Conservation (phyloP, 768 basidiomycete species). For the Multifurca ochricompacta region DNA sequence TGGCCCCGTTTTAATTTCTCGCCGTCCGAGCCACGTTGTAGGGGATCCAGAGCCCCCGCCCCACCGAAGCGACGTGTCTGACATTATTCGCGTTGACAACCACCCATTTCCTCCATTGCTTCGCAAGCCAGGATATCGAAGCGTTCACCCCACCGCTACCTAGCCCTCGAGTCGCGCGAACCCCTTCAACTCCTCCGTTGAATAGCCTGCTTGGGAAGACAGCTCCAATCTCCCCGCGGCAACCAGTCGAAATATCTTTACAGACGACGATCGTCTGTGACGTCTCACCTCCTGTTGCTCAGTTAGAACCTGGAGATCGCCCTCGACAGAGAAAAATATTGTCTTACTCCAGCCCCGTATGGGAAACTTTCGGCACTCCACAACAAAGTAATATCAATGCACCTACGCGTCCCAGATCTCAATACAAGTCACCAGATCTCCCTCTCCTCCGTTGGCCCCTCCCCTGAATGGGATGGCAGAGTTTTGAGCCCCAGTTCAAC, state of each 20-base stretch:
- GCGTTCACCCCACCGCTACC: not conserved
- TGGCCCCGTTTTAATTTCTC: not conserved
- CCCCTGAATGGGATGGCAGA: not conserved
- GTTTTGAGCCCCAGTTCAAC: slow-evolving; percentile 12
- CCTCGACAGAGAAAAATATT: slow-evolving; percentile 2
- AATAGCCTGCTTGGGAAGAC: not conserved
- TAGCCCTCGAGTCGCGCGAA: not conserved
- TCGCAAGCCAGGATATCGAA: not conserved
- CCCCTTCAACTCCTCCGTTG: not conserved
- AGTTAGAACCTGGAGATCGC: not conserved
- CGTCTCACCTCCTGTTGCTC: not conserved
- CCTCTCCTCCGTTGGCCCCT: not conserved
- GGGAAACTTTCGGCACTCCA: slow-evolving; percentile 4
- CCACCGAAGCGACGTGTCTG: not conserved
- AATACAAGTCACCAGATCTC: not conserved
- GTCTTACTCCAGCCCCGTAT: slow-evolving; percentile 13
- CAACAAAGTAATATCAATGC: not conserved
- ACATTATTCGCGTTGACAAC: not conserved
- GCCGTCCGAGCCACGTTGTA: not conserved
- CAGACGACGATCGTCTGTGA: not conserved
- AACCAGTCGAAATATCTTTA: not conserved
- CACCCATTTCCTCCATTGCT: not conserved
- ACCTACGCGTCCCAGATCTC: not conserved
- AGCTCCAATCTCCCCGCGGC: not conserved
- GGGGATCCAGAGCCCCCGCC: not conserved